Base-by-base conservation (phyloP, 129 eudicot species). In the Pulicaria dysenterica region DNA sequence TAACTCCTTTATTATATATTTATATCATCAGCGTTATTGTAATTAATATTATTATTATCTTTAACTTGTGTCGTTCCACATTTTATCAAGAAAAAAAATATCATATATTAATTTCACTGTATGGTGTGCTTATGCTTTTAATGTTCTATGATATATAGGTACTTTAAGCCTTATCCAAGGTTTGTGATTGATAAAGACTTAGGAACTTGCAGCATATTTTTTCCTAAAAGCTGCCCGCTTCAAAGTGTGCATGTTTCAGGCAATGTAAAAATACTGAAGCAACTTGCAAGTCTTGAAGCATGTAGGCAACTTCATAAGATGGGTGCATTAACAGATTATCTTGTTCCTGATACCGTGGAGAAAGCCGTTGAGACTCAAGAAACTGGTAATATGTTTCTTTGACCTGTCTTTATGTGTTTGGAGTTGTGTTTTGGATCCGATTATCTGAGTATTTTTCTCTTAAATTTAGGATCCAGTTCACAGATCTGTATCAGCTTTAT, bases 261-360 rank as follows among this genome's bases (percentile, higher is more conserved):
- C 3, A 67, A 77, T 47, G 17, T 37, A 64, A 90, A 86, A 85
- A 17, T 56, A 47, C 79, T 88, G 75, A 90, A 88, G 83, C 89
- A 83, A 79, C 82, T 82, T 66, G 97, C 97, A 9, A 86, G 97
- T 79, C 80, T 90, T 8, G 91, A 88, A 77, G 99, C 99, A 37
- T 95, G 99, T 75, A 84, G 81, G 80, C 34, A 78, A 61, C 87
- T 95, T 17, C 99, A 95, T 68, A 42, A 41, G 72, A 55, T 86
- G 15, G 91, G 94, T 73, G 93, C 96, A 13, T 68, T 95, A 63
- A 86, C 96, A 3, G 97, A 95, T 74, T 51, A 82, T 68, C 94
- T 95, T 67, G 94, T 95, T 17, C 99, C 99, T 0, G 96, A 86
- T 84, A 84, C 85, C 40, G 77, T 82, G 42, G 83, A 77, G 79